phyloP scores from a whole-genome alignment of 2,329 filamentous ascomycete genomes.

The Fusarium sp. region DNA sequence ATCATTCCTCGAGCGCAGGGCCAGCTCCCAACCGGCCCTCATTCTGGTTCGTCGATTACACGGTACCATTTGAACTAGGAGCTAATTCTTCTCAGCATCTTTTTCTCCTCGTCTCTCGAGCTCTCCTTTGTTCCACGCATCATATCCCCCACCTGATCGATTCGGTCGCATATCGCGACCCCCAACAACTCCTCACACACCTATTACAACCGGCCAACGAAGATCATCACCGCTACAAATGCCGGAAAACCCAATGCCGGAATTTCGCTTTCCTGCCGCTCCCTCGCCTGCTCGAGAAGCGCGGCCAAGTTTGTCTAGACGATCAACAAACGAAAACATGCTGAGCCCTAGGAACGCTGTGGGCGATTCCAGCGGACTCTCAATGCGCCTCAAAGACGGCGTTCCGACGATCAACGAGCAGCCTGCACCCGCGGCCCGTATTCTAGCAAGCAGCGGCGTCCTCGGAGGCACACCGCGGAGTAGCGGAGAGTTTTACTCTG shows the following conservation, averaged over 20 bases:
- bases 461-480: slow-evolving; percentile 82
- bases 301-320: slow-evolving; percentile 40
- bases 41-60: slow-evolving; percentile 49
- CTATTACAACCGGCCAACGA: slow-evolving; percentile 48
- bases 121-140: slow-evolving; percentile 64
- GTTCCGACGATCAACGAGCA: slow-evolving; percentile 65
- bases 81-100: slow-evolving; percentile 43
- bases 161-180: slow-evolving; percentile 53
- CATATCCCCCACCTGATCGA: slow-evolving; percentile 62
- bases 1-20: slow-evolving; percentile 55
- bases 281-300: slow-evolving; percentile 52
- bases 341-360: slow-evolving; percentile 51
- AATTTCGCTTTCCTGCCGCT: slow-evolving; percentile 66
- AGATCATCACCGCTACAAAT: slow-evolving; percentile 50
- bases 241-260: slow-evolving; percentile 57
- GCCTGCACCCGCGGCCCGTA: slow-evolving; percentile 68
- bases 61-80: background rate
- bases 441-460: slow-evolving; percentile 81
- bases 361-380: slow-evolving; percentile 49
- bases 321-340: slow-evolving; percentile 49
- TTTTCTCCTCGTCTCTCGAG: slow-evolving; percentile 56
- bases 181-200: slow-evolving; percentile 58
- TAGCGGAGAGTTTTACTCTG: slow-evolving; percentile 92
- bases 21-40: slow-evolving; percentile 57
- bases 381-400: slow-evolving; percentile 54